phyloP scores from a whole-genome alignment of 805 yeast genomes.

The Hanseniaspora singularis region DNA sequence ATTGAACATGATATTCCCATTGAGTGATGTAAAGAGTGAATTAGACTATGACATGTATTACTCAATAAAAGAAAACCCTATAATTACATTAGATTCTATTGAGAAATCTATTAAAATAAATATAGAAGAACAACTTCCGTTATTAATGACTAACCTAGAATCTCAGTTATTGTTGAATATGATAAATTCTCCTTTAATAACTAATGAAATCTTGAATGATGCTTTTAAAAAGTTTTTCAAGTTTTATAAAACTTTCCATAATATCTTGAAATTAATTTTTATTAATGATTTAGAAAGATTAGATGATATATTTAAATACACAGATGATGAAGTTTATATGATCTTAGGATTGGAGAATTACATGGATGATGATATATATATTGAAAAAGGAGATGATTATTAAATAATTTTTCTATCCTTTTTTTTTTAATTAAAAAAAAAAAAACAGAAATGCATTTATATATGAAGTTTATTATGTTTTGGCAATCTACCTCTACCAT shows the following conservation, averaged over 20 bases:
- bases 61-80: conserved; percentile 49
- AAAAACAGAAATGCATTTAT: not conserved
- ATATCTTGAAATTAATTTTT: conserved; percentile 28
- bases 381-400: conserved; percentile 19
- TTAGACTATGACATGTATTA: conserved; percentile 52
- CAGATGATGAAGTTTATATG: conserved; percentile 45
- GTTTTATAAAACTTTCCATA: conserved; percentile 31
- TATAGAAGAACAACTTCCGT: conserved; percentile 35
- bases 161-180: conserved; percentile 43
- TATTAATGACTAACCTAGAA: conserved; percentile 49
- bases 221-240: conserved; percentile 40
- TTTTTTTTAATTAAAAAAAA: not conserved
- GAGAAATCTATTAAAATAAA: conserved; percentile 38
- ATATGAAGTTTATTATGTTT: conserved; percentile 24
- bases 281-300: conserved; percentile 23
- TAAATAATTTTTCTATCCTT: not conserved
- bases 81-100: conserved; percentile 34
- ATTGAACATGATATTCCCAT: conserved; percentile 59
- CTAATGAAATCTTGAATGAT: conserved; percentile 40
- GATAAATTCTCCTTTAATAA: conserved; percentile 48
- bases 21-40: conserved; percentile 39
- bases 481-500: conserved; percentile 77
- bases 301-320: conserved; percentile 22
- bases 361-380: conserved; percentile 14
- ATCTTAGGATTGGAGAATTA: conserved; percentile 55